Percentiles rank a stretch among this genome's conserved stretches.
phyloP scores from a whole-genome alignment of 108 stramenopile genomes.

The Mediolabrus comicus region DNA sequence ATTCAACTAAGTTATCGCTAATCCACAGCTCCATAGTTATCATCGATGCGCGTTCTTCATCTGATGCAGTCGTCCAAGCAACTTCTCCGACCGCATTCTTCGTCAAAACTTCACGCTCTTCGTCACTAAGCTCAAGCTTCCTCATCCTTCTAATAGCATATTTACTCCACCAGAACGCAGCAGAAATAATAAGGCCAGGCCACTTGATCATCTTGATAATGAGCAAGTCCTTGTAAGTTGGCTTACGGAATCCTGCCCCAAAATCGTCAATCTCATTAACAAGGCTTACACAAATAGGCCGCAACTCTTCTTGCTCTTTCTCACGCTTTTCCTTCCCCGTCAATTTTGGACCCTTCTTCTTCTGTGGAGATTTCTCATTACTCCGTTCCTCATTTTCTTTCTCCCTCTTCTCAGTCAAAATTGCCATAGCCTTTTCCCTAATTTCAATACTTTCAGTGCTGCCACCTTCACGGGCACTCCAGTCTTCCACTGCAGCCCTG shows the following conservation, averaged over 20 bases:
- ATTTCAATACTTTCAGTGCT: slow-evolving; percentile 72
- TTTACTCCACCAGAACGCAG: slow-evolving; percentile 57
- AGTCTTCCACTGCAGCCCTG: slow-evolving; percentile 79
- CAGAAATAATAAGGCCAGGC: slow-evolving; percentile 66
- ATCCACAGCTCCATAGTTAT: slow-evolving; percentile 78
- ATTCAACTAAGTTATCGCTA: slow-evolving; percentile 65
- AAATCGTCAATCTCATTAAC: slow-evolving; percentile 82
- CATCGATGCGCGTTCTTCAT: slow-evolving; percentile 68
- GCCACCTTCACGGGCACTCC: slow-evolving; percentile 72
- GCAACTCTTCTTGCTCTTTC: slow-evolving; percentile 56
- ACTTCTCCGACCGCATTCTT: slow-evolving; percentile 79
- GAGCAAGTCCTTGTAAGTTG: slow-evolving; percentile 79
- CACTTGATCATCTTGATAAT: slow-evolving; percentile 60
- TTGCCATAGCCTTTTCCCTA: slow-evolving; percentile 64
- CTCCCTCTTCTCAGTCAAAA: slow-evolving; percentile 49
- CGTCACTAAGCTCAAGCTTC: slow-evolving; percentile 61
- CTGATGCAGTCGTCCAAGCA: slow-evolving; percentile 65
- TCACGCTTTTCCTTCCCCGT: slow-evolving; percentile 70
- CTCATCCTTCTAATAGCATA: slow-evolving; percentile 59
- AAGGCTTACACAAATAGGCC: slow-evolving; percentile 67
- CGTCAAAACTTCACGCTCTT: slow-evolving; percentile 75
- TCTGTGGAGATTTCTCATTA: slow-evolving; percentile 36
- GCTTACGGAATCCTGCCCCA: slow-evolving; percentile 87
- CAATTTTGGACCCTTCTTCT: slow-evolving; percentile 49
- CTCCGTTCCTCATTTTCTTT: slow-evolving; percentile 7